Percentiles rank a stretch among this genome's conserved stretches.
These are phyloP conservation scores for Colletotrichum limetticola DNA, from an alignment of 2,329 filamentous ascomycete species.

Conservation along the genomic window DNA sequence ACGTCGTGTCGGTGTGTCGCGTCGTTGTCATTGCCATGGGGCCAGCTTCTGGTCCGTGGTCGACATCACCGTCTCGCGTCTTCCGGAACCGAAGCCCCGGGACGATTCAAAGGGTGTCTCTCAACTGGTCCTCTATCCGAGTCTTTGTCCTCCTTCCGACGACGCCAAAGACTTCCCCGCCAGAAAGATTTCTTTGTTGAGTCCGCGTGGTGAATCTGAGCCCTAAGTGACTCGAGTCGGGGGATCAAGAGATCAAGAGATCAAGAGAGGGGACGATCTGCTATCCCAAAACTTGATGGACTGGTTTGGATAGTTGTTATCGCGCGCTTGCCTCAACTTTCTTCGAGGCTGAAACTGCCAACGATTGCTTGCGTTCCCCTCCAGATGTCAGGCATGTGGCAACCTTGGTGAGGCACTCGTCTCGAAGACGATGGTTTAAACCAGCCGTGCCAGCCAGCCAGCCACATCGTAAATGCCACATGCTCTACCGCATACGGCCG, in stretches of 20 bases:
- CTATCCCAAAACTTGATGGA: not conserved
- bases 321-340: not conserved
- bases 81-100: not conserved
- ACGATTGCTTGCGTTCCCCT: not conserved
- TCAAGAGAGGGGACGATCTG: not conserved
- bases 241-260: not conserved
- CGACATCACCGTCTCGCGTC: constrained; percentile 2
- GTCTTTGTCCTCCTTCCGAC: not conserved
- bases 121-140: too few relatives aligned
- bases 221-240: not conserved
- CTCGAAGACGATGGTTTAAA: not conserved
- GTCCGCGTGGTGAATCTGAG: not conserved
- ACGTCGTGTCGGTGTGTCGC: not conserved
- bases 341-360: not conserved
- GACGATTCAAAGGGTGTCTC: not conserved
- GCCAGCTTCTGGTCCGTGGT: not conserved
- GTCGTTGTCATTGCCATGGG: not conserved
- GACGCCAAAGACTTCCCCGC: not conserved
- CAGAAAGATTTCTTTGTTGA: not conserved
- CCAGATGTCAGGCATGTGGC: not conserved
- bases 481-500: not conserved
- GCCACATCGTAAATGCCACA: not conserved
- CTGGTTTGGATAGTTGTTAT: not conserved
- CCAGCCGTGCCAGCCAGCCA: not conserved
- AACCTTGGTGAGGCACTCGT: not conserved